Evolutionary conservation across 2,329 filamentous ascomycete species (phyloP).

Genomic region (Malbranchea zuffiana): DNA sequence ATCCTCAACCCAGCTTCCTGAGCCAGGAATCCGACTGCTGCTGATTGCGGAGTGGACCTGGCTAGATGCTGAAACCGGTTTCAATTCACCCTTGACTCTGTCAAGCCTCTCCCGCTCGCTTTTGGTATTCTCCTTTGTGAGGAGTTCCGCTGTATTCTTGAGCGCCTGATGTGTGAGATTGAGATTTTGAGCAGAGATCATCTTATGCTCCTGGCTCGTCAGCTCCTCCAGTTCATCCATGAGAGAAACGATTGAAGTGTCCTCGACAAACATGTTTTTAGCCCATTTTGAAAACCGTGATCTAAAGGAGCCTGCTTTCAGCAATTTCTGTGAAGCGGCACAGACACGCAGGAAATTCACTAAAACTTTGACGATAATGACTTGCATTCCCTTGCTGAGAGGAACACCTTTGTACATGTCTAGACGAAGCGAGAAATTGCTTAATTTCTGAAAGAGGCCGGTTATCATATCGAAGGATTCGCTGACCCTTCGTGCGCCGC

Average conservation of each 20-base stretch:
- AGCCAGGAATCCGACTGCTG: not conserved
- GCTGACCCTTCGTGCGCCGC: not conserved
- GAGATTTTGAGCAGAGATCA: slow-evolving; percentile 2
- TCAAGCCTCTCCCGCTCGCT: not conserved
- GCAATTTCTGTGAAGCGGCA: slow-evolving; percentile 1
- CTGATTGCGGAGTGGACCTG: not conserved
- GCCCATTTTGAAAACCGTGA: slow-evolving; percentile 2
- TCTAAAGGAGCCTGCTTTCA: not conserved
- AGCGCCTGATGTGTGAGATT: slow-evolving; percentile 2
- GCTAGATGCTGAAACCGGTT: slow-evolving; percentile 2
- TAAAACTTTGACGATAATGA: not conserved
- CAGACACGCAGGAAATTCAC: not conserved
- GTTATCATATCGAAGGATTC: not conserved
- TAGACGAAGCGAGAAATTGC: slow-evolving; percentile 1
- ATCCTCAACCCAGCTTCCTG: slow-evolving; percentile 2
- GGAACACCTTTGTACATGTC: slow-evolving; percentile 2
- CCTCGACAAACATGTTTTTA: slow-evolving; percentile 2
- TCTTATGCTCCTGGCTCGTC: slow-evolving; percentile 2
- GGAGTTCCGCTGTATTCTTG: not conserved
- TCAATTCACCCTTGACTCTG: not conserved
- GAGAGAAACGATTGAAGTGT: not conserved
- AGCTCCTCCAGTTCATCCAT: slow-evolving; percentile 2
- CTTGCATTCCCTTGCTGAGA: slow-evolving; percentile 1
- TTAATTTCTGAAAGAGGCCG: slow-evolving; percentile 1
- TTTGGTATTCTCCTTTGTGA: not conserved